phyloP scores from a whole-genome alignment of 192 early-diverging fungal genomes.

The Linnemannia hyalina region DNA sequence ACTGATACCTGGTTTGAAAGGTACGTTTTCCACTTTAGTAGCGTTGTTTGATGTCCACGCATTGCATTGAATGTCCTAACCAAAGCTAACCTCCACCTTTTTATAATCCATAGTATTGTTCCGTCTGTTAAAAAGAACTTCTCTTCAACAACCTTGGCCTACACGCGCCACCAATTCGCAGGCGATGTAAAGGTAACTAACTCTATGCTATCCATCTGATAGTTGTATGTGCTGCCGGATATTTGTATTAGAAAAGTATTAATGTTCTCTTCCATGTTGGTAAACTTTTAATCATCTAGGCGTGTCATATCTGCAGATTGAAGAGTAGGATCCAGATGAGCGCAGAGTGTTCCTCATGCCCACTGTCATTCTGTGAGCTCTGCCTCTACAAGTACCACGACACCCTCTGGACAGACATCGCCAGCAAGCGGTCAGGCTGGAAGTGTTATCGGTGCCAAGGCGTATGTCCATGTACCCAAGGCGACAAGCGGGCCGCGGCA shows the following conservation, averaged over 20 bases:
- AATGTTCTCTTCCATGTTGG: not conserved
- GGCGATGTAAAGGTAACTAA: not conserved
- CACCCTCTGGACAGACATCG: constrained; percentile 22
- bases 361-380: constrained; percentile 8
- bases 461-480: not conserved
- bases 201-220: not conserved
- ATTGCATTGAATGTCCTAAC: not conserved
- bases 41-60: not conserved
- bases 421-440: not conserved
- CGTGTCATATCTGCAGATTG: constrained; percentile 25
- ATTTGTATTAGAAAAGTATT: too few relatives aligned
- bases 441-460: constrained; percentile 21
- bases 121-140: constrained; percentile 2
- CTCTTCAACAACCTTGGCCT: constrained; percentile 28
- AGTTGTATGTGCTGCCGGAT: not conserved
- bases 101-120: constrained; percentile 16
- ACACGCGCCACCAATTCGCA: not conserved
- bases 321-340: not conserved
- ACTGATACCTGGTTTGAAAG: constrained; percentile 22
- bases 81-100: not conserved
- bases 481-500: not conserved
- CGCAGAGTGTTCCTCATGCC: constrained; percentile 8
- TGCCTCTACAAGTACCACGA: constrained; percentile 28
- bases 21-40: not conserved
- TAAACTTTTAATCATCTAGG: not conserved